phyloP scores from a whole-genome alignment of 768 basidiomycete species.

The Leucosporidium scottii region DNA sequence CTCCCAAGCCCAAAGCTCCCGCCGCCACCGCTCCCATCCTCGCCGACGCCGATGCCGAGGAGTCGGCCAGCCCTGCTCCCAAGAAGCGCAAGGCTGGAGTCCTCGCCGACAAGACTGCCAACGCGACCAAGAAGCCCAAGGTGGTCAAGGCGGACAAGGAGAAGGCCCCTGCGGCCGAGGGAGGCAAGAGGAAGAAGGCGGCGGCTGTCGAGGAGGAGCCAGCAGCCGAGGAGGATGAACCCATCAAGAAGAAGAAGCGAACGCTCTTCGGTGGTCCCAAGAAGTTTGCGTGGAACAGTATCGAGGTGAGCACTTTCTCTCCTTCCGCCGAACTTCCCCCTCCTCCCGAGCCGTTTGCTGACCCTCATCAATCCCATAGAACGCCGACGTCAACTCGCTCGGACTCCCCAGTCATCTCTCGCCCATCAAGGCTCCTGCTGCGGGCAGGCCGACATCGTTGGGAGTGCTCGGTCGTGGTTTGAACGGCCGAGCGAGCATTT shows the following conservation, averaged over 20 bases:
- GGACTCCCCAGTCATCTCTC: conserved; percentile 23
- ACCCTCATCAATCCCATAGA: not conserved
- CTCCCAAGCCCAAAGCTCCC: not conserved
- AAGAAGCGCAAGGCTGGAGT: conserved; percentile 7
- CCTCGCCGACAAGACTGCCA: conserved; percentile 4
- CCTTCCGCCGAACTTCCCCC: not conserved
- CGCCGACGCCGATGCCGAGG: not conserved
- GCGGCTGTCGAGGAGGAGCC: not conserved
- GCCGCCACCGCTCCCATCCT: not conserved
- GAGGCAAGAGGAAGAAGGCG: not conserved
- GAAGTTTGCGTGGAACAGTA: conserved; percentile 10
- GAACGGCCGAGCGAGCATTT: not conserved
- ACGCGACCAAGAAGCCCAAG: conserved; percentile 2
- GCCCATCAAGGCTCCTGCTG: conserved; percentile 19
- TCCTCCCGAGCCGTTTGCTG: not conserved
- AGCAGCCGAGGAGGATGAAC: conserved; percentile 3
- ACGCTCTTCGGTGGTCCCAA: conserved; percentile 14
- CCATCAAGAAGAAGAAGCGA: conserved; percentile 28
- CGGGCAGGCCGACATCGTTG: not conserved
- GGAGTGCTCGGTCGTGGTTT: not conserved
- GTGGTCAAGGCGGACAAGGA: conserved; percentile 4
- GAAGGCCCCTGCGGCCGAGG: not conserved
- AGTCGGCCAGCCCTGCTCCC: not conserved
- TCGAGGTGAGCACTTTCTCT: conserved; percentile 23
- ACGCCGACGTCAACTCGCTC: conserved; percentile 17